Evolutionary conservation across 495 filamentous ascomycete species (phyloP).

Genomic region (Amniculicola lignicola): DNA sequence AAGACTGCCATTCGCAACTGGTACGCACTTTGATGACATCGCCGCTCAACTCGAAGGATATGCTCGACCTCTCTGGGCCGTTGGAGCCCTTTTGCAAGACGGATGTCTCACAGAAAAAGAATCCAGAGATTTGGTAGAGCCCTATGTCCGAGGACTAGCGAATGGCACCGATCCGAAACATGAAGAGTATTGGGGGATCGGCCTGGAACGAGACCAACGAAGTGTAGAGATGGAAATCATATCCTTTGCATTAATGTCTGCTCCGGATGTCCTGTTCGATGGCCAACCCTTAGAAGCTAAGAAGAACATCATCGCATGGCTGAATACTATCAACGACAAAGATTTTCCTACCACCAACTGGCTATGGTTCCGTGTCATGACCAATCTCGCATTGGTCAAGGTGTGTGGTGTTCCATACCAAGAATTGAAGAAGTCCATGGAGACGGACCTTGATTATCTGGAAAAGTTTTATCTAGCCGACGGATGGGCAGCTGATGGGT

Average conservation of each 20-base stretch:
- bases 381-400: conserved; percentile 15
- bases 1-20: conserved; percentile 10
- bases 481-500: conserved; percentile 18
- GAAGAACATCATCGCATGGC: conserved; percentile 11
- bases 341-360: conserved; percentile 22
- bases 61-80: conserved; percentile 19
- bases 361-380: conserved; percentile 26
- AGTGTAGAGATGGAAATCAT: conserved; percentile 29
- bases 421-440: conserved; percentile 10
- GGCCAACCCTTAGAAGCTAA: neutral
- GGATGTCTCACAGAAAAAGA: conserved; percentile 1
- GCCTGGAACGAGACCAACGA: conserved; percentile 16
- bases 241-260: conserved; percentile 17
- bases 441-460: conserved; percentile 13
- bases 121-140: neutral
- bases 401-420: conserved; percentile 16
- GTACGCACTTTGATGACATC: conserved; percentile 23
- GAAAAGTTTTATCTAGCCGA: conserved; percentile 13
- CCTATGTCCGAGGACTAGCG: conserved; percentile 13
- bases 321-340: conserved; percentile 16
- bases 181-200: conserved; percentile 22
- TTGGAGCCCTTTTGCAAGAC: conserved; percentile 9
- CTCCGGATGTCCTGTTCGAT: conserved; percentile 14
- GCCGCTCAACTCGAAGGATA: conserved; percentile 24
- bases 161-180: conserved; percentile 20